Evolutionary conservation across 2,329 filamentous ascomycete genomes (phyloP).

Genomic region (Ophiostoma ulmi): DNA sequence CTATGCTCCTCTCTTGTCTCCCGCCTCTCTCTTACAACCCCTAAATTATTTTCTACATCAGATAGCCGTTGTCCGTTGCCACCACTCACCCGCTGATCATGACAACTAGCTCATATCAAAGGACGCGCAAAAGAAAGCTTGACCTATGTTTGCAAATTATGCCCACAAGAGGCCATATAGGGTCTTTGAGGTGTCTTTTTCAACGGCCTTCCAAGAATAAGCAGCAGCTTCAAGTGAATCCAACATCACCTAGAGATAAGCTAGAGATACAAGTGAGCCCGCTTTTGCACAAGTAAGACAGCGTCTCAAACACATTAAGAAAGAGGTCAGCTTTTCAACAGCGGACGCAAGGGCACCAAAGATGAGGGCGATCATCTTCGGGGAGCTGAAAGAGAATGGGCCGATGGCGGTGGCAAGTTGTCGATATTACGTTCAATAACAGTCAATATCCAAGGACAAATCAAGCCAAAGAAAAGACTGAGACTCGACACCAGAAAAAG

Average conservation of each 20-base stretch:
- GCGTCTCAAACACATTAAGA: background rate
- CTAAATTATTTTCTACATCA: slow-evolving; percentile 9
- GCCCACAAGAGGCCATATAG: background rate
- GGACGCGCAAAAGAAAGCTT: background rate
- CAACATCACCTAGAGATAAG: background rate
- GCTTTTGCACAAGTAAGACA: background rate
- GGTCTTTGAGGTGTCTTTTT: background rate
- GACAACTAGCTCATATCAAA: background rate
- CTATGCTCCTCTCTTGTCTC: background rate
- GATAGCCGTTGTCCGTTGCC: background rate
- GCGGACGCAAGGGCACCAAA: background rate
- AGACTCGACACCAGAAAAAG: background rate
- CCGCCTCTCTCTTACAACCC: background rate
- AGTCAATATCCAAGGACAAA: background rate
- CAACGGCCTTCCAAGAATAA: background rate
- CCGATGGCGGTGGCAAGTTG: slow-evolving; percentile 11
- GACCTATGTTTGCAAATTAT: background rate
- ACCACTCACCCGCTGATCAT: background rate
- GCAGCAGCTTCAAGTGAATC: background rate
- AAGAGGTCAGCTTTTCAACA: background rate
- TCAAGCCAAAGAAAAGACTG: background rate
- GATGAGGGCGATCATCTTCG: background rate
- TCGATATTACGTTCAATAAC: slow-evolving; percentile 9
- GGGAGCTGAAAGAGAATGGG: slow-evolving; percentile 5
- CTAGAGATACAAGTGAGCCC: background rate